A percentile compares a stretch with the other conserved stretches of the same genome.
Conservation (phyloP, 1,284 basidiomycete genomes). For the Stygiomarasmius scandens region DNA sequence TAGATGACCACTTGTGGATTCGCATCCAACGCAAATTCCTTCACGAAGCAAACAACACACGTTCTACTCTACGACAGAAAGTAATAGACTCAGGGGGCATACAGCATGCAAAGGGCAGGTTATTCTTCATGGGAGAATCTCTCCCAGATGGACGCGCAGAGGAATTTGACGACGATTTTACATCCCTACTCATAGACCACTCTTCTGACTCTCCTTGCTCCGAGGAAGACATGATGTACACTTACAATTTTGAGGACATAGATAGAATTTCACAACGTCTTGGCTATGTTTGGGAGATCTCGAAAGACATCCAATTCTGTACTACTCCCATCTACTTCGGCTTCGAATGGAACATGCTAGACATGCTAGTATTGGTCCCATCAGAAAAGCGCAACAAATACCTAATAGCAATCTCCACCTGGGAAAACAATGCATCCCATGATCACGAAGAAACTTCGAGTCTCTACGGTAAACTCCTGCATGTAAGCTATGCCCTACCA, state of each 20-base stretch:
- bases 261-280: constrained; percentile 31
- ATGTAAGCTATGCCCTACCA: constrained; percentile 29
- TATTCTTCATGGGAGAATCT: constrained; percentile 31
- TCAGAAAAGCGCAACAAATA: constrained; percentile 32
- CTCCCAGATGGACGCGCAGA: constrained; percentile 22
- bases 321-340: constrained; percentile 30
- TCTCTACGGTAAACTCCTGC: constrained; percentile 38
- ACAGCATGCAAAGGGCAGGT: constrained; percentile 25
- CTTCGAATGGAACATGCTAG: constrained; percentile 33
- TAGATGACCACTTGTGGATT: constrained; percentile 44
- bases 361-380: constrained; percentile 24
- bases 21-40: constrained; percentile 26
- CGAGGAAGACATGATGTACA: constrained; percentile 17
- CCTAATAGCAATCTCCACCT: constrained; percentile 19
- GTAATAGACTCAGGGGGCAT: constrained; percentile 21
- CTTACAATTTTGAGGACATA: constrained; percentile 31
- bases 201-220: constrained; percentile 7
- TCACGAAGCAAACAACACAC: constrained; percentile 23
- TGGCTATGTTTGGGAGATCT: constrained; percentile 35
- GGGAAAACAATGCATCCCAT: constrained; percentile 17
- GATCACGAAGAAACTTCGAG: constrained; percentile 28
- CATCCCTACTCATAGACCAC: constrained; percentile 1
- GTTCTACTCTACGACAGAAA: background rate
- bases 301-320: constrained; percentile 33
- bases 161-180: constrained; percentile 35